A percentile compares a stretch with the other conserved stretches of the same genome.
phyloP scores from a whole-genome alignment of 306 rosid species.

The Glycine latifolia region DNA sequence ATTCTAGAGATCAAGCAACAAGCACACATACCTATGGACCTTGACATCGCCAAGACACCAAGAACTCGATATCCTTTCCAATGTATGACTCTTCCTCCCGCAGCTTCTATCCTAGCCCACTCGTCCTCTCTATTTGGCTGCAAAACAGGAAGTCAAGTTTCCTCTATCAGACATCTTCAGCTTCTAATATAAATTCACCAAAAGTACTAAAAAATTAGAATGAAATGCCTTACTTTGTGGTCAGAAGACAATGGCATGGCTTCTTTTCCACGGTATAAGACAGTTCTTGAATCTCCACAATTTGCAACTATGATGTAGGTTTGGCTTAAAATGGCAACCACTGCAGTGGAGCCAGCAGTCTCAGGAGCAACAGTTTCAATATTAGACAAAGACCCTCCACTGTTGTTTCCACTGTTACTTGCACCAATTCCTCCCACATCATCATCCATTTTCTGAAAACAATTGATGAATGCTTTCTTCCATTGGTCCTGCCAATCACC shows the following conservation, averaged over 20 bases:
- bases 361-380: slow-evolving; percentile 67
- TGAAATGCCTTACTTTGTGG: slow-evolving; percentile 71
- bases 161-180: slow-evolving; percentile 35
- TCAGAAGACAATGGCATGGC: slow-evolving; percentile 76
- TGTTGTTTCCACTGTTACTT: neutral
- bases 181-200: slow-evolving; percentile 19
- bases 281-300: slow-evolving; percentile 89
- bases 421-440: slow-evolving; percentile 64
- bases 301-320: slow-evolving; percentile 71
- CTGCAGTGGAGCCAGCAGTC: slow-evolving; percentile 88
- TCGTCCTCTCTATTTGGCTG: slow-evolving; percentile 90
- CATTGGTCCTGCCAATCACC: slow-evolving; percentile 62
- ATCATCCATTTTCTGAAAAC: slow-evolving; percentile 72
- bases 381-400: slow-evolving; percentile 43
- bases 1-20: slow-evolving; percentile 27
- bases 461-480: slow-evolving; percentile 66
- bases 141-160: slow-evolving; percentile 26
- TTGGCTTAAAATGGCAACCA: slow-evolving; percentile 71
- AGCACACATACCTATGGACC: slow-evolving; percentile 74
- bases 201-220: slow-evolving; percentile 16
- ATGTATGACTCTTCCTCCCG: slow-evolving; percentile 84
- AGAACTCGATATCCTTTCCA: slow-evolving; percentile 83
- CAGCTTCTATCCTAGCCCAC: slow-evolving; percentile 77
- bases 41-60: slow-evolving; percentile 90
- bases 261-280: slow-evolving; percentile 76